phyloP scores from a whole-genome alignment of 1,284 basidiomycete species.

The Sphaerobolus stellatus region DNA sequence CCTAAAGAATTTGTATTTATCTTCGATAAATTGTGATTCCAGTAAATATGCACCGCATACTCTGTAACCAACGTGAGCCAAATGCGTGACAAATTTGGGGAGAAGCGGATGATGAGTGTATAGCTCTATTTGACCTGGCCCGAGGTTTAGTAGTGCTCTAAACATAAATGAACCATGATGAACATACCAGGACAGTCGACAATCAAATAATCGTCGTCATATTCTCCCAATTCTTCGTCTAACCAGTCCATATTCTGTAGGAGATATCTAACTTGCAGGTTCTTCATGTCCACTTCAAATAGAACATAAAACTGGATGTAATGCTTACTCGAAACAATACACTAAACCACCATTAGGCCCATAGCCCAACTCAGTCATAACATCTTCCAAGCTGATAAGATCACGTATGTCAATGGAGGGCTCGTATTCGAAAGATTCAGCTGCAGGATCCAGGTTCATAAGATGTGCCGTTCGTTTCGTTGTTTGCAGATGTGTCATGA shows the following conservation, averaged over 20 bases:
- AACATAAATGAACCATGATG: neutral
- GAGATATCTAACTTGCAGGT: conserved; percentile 68
- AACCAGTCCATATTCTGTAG: conserved; percentile 98
- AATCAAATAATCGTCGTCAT: conserved; percentile 96
- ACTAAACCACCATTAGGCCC: conserved; percentile 97
- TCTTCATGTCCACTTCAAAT: neutral
- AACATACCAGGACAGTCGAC: conserved; percentile 92
- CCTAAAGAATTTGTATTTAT: conserved; percentile 98
- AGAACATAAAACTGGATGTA: conserved; percentile 5
- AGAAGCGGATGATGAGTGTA: conserved; percentile 99
- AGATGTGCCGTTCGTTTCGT: conserved; percentile 87
- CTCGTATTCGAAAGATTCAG: conserved; percentile 87
- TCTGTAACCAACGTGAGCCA: conserved; percentile 72
- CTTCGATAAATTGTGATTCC: conserved; percentile 99
- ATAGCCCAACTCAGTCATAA: conserved; percentile 94
- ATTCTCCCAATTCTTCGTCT: conserved; percentile 94
- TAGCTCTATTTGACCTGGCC: conserved; percentile 91
- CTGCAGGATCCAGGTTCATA: conserved; percentile 97
- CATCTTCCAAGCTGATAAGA: conserved; percentile 90
- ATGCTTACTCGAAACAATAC: conserved; percentile 97
- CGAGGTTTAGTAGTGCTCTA: neutral
- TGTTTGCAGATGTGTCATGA: conserved; percentile 88
- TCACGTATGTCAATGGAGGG: conserved; percentile 95
- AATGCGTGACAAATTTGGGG: conserved; percentile 77
- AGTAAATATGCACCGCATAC: conserved; percentile 88